Evolutionary conservation across 176 grass and related monocot species (phyloP), one percentile per base, ranked within the genome.

Genomic region (Oryza glaberrima): DNA sequence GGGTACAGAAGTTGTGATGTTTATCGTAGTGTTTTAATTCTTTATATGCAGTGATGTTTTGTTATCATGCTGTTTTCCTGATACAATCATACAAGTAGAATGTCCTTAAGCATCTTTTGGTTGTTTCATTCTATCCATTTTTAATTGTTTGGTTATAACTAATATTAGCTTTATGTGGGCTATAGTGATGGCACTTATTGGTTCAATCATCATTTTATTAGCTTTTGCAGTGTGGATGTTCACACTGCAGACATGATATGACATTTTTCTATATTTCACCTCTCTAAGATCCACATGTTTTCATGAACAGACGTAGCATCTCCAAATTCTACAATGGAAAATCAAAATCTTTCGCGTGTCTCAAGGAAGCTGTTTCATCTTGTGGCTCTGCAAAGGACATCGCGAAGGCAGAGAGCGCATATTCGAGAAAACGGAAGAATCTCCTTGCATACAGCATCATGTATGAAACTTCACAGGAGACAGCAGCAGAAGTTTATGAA

Each of bases 261-360:
- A 67, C 67, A 11, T 17, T 80, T 69, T 71, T 77, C 3, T 15
- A 45, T 56, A 34, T 79, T 46, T 61, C 17, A 16, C 10, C 54
- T 47, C 65, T 49, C 5, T 63, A 36, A 75, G 40, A 32, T 68
- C 1, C 5, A 69, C 3, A 52, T 46, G 16, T 78, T 84, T 77
- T 41, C 17, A 41, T 81, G 54, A 9, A 28, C 77, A 96, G 94
- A 75, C 89, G 70, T 72, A 68, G 91, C 77, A 90, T 96, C 74
- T 96, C 94, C 7, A 87, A 84, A 79, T 96, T 93, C 81, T 93
- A 91, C 74, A 84, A 64, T 70, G 89, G 94, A 34, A 96, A 89
- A 88, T 96, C 94, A 19, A 96, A 96, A 86, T 96, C 94, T 54
- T 96, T 93, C 51, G 43, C 75, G 7, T 91, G 79, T 84, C 91